Conservation (phyloP, 1,139 yeast species). For the Arxiozyma slooffiae region DNA sequence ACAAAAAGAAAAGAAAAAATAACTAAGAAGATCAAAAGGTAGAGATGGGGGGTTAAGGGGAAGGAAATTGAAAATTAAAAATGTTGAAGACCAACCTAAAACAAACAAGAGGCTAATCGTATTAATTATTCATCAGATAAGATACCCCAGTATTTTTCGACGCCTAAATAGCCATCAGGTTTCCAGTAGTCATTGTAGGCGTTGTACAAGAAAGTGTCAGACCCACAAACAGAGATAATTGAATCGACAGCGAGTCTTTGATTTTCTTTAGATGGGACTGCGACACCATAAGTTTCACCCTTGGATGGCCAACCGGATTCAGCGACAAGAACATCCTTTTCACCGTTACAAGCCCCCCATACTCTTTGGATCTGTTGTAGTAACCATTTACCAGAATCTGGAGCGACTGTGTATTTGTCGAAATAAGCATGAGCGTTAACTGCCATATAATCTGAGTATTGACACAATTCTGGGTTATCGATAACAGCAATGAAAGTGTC, state of each 20-base stretch:
- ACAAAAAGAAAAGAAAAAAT: no score
- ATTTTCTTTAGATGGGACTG: constrained; percentile 59
- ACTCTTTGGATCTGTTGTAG: constrained; percentile 57
- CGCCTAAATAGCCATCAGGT: constrained; percentile 52
- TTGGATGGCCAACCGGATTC: constrained; percentile 80
- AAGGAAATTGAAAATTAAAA: neutral
- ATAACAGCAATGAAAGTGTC: constrained; percentile 71
- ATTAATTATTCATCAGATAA: constrained; percentile 21
- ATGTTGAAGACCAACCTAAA: neutral
- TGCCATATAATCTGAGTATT: constrained; percentile 65
- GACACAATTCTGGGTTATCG: constrained; percentile 62
- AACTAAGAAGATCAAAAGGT: neutral
- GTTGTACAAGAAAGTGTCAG: constrained; percentile 52
- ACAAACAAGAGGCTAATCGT: neutral
- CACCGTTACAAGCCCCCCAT: constrained; percentile 53
- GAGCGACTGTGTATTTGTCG: constrained; percentile 59
- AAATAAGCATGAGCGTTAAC: constrained; percentile 77
- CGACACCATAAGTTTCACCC: constrained; percentile 55
- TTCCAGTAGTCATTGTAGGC: constrained; percentile 77
- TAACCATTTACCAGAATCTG: constrained; percentile 63
- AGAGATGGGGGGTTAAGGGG: neutral
- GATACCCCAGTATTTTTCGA: constrained; percentile 71
- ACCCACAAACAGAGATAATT: constrained; percentile 45
- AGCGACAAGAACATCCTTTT: constrained; percentile 50
- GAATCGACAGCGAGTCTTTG: constrained; percentile 53